Base-by-base conservation (phyloP, 257 asterid genomes). In the Solanum chmielewskii region DNA sequence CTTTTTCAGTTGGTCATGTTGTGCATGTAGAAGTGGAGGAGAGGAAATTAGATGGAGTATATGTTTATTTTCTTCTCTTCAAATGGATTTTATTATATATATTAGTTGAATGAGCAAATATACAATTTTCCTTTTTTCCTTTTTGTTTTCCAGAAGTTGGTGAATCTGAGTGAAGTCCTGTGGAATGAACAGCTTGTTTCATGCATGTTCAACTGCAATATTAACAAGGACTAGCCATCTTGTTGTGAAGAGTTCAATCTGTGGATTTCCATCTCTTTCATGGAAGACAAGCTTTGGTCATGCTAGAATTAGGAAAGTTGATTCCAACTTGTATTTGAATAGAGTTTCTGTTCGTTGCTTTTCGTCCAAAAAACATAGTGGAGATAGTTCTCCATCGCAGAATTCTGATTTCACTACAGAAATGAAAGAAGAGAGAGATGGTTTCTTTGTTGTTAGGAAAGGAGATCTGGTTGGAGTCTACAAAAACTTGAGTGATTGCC, bases 401-500 rank as follows among this genome's bases (percentile, higher is more conserved):
- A 93, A 92, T 69, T 59, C 90, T 71, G 91, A 80, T 68, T 71
- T 91, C 83, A 60, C 88, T 83, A 87, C 94, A 44, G 88, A 60
- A 74, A 93, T 94, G 98, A 95, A 95, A 93, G 98, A 95, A 85
- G 99, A 96, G 69, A 95, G 90, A 87, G 99, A 95, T 73, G 96
- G 98, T 33, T 96, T 96, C 89, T 96, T 94, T 90, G 99, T 96
- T 88, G 98, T 94, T 60, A 96, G 98, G 90, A 96, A 96, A 91
- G 99, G 98, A 44, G 98, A 95, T 88, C 89, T 95, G 80, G 93
- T 95, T 68, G 99, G 99, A 83, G 93, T 96, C 39, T 96, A 94
- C 94, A 96, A 94, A 92, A 95, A 95, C 91, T 92, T 96, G 88
- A 95, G 95, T 88, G 99, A 96, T 89, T 96, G 98, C 85, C 99